phyloP scores from a whole-genome alignment of 495 filamentous ascomycete genomes.

The Trichoderma virens region DNA sequence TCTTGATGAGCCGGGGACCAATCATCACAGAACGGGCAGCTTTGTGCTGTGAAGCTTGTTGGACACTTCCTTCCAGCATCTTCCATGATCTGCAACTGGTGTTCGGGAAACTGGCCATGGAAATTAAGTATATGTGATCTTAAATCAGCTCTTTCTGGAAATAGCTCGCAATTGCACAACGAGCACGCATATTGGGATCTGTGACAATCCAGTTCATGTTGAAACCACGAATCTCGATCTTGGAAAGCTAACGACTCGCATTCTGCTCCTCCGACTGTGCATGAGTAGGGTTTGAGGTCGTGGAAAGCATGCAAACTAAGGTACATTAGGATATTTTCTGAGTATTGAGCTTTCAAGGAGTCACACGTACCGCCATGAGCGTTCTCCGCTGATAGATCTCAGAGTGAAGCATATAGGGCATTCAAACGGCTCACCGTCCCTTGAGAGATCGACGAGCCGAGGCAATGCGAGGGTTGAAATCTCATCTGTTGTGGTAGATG shows the following conservation, averaged over 20 bases:
- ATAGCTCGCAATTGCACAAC: slow-evolving; percentile 13
- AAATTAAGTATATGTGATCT: not conserved
- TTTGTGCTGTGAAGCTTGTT: slow-evolving; percentile 8
- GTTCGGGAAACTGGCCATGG: slow-evolving; percentile 5
- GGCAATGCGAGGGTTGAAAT: slow-evolving; percentile 14
- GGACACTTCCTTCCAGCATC: slow-evolving; percentile 9
- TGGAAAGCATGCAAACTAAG: slow-evolving; percentile 22
- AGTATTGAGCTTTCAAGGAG: not conserved
- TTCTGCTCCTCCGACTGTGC: slow-evolving; percentile 19
- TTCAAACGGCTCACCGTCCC: slow-evolving; percentile 16
- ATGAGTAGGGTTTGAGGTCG: slow-evolving; percentile 30
- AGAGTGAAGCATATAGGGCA: slow-evolving; percentile 28
- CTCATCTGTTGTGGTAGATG: slow-evolving; percentile 9
- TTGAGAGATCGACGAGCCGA: slow-evolving; percentile 9
- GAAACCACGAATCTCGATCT: slow-evolving; percentile 23
- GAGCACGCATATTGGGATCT: slow-evolving; percentile 19
- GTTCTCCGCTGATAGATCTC: slow-evolving; percentile 17
- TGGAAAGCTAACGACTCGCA: slow-evolving; percentile 22
- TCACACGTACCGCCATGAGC: slow-evolving; percentile 17
- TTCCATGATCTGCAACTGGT: not conserved
- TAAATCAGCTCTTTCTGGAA: not conserved
- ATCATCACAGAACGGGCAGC: slow-evolving; percentile 19
- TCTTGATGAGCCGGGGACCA: too few relatives aligned
- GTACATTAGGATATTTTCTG: not conserved
- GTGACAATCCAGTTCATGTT: slow-evolving; percentile 26